Conservation (phyloP, 345 rosid genomes). For the Trapa incisa region DNA sequence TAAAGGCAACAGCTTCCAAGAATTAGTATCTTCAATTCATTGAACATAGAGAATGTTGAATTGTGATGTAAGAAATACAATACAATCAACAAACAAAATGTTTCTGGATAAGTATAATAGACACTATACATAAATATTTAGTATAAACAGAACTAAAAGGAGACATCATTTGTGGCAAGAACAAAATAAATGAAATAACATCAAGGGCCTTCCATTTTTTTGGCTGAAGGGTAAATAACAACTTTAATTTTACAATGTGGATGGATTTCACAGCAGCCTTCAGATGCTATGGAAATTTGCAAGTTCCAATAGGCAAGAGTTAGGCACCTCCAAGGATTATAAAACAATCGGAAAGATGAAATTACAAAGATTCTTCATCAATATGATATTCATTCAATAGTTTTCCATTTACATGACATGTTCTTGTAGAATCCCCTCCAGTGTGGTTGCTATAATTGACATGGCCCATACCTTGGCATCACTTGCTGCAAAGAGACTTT, state of each 20-base stretch:
- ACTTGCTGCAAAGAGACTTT: constrained; percentile 71
- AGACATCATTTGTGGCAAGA: neutral
- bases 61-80: neutral
- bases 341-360: neutral
- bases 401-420: neutral
- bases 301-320: neutral
- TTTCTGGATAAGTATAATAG: neutral
- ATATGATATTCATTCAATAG: neutral
- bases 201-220: too few species aligned
- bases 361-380: neutral
- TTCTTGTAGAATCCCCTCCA: neutral
- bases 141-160: neutral
- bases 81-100: neutral
- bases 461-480: constrained; percentile 80
- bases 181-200: neutral
- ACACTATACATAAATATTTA: neutral
- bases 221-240: neutral
- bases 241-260: neutral
- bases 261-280: neutral
- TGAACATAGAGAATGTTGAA: neutral
- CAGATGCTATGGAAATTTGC: neutral
- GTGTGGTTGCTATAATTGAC: neutral
- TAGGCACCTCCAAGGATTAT: neutral
- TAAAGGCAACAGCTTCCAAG: neutral
- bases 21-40: neutral